Percentiles rank a stretch among this genome's conserved stretches.
phyloP scores from a whole-genome alignment of 805 yeast species.

The Grigorovia yakushimaensis region DNA sequence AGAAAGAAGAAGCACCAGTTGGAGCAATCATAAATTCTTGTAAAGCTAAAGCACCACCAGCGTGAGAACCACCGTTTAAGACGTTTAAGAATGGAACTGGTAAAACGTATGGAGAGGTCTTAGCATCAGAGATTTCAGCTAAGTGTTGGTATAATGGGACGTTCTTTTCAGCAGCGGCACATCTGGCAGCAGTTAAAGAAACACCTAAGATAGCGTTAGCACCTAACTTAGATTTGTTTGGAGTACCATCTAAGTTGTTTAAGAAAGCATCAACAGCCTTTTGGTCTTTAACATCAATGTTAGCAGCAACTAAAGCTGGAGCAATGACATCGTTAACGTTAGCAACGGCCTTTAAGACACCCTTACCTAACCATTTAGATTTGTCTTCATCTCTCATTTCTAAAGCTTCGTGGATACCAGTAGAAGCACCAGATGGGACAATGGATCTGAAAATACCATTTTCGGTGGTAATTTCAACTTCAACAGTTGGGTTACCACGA shows the following conservation, averaged over 20 bases:
- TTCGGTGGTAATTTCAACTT: slow-evolving; percentile 90
- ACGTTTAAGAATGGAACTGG: slow-evolving; percentile 99
- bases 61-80: slow-evolving; percentile 99
- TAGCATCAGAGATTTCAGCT: slow-evolving; percentile 61
- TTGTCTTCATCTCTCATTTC: slow-evolving; percentile 98
- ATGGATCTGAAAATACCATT: slow-evolving; percentile 93
- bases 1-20: slow-evolving; percentile 77
- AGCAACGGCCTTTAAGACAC: slow-evolving; percentile 93
- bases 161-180: slow-evolving; percentile 93
- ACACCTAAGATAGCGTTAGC: slow-evolving; percentile 99
- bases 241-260: slow-evolving; percentile 84
- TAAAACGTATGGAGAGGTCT: slow-evolving; percentile 76
- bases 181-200: slow-evolving; percentile 92
- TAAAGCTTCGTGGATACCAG: slow-evolving; percentile 97
- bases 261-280: slow-evolving; percentile 78
- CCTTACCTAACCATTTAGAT: slow-evolving; percentile 97
- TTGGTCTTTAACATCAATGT: slow-evolving; percentile 82
- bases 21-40: slow-evolving; percentile 99
- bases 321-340: slow-evolving; percentile 93
- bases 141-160: slow-evolving; percentile 92
- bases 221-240: slow-evolving; percentile 95
- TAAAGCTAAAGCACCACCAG: slow-evolving; percentile 98
- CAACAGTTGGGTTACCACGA: slow-evolving; percentile 99
- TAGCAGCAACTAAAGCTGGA: slow-evolving; percentile 78
- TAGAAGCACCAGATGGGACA: slow-evolving; percentile 99